Evolutionary conservation across 768 basidiomycete species (phyloP), one percentile per base, ranked within the genome.

Genomic region (Clavaria fumosa): DNA sequence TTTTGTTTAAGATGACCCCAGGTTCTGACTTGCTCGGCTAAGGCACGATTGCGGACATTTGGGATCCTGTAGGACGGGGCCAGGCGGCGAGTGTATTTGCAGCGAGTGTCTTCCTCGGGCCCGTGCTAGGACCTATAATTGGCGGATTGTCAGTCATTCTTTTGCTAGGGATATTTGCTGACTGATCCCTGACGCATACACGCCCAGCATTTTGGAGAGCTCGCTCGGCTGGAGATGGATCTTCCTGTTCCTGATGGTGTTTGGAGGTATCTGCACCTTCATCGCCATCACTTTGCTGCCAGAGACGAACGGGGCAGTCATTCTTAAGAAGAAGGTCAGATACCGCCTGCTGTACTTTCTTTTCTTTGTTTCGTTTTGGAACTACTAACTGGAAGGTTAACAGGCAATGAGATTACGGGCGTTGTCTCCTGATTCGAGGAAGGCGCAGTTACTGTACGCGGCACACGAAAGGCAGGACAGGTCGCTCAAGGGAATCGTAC

Each of bases 211-310:
- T 44, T 53, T 69, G 4, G 53, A 66, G 32, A 66, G 61, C 43
- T 37, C 47, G n/a, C 52, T 66, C 7, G 64, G 61, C 3, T 83
- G 77, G 76, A 49, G 73, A 46, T 77, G 72, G 71, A 61, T 78
- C 1, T 79, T 72, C 57, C 78, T 75, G 72, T 62, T 78, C 38
- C 71, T 71, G 68, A 69, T 76, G 62, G 69, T 76, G 10, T 72
- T 75, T 42, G 69, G 72, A 0, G 69, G 65, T 0, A 47, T 51
- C 4, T 72, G 72, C 48, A 69, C 67, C 2, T 4, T 63, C 7
- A 43, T 71, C 34, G 54, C 60, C 23, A 38, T 69, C 14, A 37
- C 70, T 19, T 50, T 66, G 41, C 55, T 78, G 0, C 76, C 76
- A 0, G 79, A 83, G 55, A 80, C 79, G 7, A 81, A 73, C 45